Base-by-base conservation (phyloP, 306 rosid genomes). In the Malus sylvestris region DNA sequence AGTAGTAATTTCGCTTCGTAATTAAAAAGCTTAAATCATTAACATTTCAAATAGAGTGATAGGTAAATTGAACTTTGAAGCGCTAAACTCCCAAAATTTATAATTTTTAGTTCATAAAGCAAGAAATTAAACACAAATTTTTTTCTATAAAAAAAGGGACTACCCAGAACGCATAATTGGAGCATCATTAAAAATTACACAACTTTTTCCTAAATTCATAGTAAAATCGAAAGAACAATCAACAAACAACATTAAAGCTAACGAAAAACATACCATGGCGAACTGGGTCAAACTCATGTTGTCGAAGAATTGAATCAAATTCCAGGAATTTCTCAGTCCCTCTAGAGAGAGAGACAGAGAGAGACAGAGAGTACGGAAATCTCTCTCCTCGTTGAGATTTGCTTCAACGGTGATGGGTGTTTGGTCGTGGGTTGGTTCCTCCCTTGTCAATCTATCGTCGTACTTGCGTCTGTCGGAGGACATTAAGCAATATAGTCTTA, bases 211-310 rank as follows among this genome's bases (percentile, higher is more conserved):
- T 6, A 16, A 16, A 82, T 57, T 77, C 42, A 77, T 59, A 40
- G 62, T 23, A 53, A 63, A 64, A 46, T 42, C 22, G 27, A 42
- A 62, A 73, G 18, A 73, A 61, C 11, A 30, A 16, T 29, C 51
- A 16, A 69, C 29, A 27, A 62, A 70, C 18, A 38, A 11, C 18
- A 27, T 12, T 16, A 33, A 62, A 15, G 72, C 20, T 53, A 40
- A 35, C 25, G 32, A 20, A 76, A 58, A 75, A 75, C 74, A 67
- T 85, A 93, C 98, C 98, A 93, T 93, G 67, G 96, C 92, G 89
- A 93, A 93, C 81, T 93, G 91, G 83, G 93, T 87, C 86, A 89
- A 83, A 76, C 88, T 88, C 85, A 89, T 91, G 6, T 64, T 74
- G 33, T 12, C 62, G 60, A 78, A 68, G 29, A 67, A 20, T 11